Conservation (phyloP, 352 stramenopile species). For the Phytophthora tubulina region DNA sequence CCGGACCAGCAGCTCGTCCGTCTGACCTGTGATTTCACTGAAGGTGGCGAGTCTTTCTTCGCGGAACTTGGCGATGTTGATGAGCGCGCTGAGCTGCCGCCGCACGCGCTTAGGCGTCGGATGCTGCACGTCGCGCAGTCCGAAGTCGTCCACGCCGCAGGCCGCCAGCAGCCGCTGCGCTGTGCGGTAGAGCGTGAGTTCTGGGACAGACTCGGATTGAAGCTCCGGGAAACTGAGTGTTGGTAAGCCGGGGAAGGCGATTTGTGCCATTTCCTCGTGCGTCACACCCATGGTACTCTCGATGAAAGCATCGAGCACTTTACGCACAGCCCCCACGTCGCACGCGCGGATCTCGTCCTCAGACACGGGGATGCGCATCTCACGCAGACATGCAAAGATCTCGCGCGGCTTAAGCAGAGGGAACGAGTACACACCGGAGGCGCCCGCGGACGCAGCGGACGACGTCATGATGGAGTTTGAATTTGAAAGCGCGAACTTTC, state of each 20-base stretch:
- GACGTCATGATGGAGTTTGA: slow-evolving; percentile 13
- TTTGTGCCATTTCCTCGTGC: slow-evolving; percentile 93
- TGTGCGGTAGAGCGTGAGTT: slow-evolving; percentile 94
- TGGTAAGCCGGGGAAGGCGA: slow-evolving; percentile 85
- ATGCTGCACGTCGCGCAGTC: slow-evolving; percentile 91
- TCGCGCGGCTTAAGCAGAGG: slow-evolving; percentile 94
- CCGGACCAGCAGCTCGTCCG: slow-evolving; percentile 61
- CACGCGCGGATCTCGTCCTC: slow-evolving; percentile 91
- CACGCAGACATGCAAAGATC: slow-evolving; percentile 93
- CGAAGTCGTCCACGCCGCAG: slow-evolving; percentile 96
- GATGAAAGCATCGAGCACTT: slow-evolving; percentile 92
- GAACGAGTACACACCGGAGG: slow-evolving; percentile 82
- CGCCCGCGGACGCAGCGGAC: neutral
- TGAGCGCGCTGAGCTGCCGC: slow-evolving; percentile 94
- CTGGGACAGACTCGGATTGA: slow-evolving; percentile 94
- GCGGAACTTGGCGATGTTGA: slow-evolving; percentile 98
- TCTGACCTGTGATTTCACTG: slow-evolving; percentile 78
- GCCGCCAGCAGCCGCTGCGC: slow-evolving; percentile 90
- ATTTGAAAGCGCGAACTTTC: neutral
- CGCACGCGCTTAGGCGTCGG: slow-evolving; percentile 92
- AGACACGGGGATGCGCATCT: slow-evolving; percentile 91
- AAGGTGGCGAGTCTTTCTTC: slow-evolving; percentile 94
- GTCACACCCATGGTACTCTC: slow-evolving; percentile 91
- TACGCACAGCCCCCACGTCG: slow-evolving; percentile 75
- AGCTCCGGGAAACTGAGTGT: slow-evolving; percentile 92